These are phyloP conservation scores for Chenopodium quinoa DNA, from an alignment of 148 eudicot genomes.

Conservation along the genomic window DNA sequence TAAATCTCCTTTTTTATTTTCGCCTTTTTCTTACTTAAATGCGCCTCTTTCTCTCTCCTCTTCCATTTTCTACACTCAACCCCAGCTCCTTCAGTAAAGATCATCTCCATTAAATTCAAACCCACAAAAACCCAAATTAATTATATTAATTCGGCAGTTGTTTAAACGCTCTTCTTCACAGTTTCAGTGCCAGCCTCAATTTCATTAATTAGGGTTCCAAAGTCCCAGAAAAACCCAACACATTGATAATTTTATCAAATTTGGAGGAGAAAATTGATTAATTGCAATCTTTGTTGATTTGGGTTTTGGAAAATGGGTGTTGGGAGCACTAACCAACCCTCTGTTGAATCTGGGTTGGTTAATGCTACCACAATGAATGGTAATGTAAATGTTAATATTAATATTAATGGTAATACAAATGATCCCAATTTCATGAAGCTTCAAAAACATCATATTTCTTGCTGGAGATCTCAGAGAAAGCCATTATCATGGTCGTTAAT, in stretches of 20 bases:
- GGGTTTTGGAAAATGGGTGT: neutral
- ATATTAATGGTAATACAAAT: constrained; percentile 15
- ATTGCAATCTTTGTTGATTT: neutral
- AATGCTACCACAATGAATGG: constrained; percentile 22
- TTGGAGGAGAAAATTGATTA: too few species aligned
- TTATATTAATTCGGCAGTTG: constrained; percentile 1
- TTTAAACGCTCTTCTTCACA: neutral
- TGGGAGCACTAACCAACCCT: neutral
- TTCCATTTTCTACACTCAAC: constrained; percentile 8
- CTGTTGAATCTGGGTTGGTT: constrained; percentile 8
- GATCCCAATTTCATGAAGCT: constrained; percentile 26
- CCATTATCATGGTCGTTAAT: constrained; percentile 64
- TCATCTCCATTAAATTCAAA: constrained; percentile 26
- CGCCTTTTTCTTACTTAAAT: neutral
- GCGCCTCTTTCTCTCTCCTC: constrained; percentile 1
- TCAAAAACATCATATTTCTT: constrained; percentile 33
- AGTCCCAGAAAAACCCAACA: neutral
- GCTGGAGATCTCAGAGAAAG: constrained; percentile 44
- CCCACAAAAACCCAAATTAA: neutral
- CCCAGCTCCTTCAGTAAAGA: constrained; percentile 9
- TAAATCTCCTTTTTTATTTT: too few species aligned
- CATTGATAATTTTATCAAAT: neutral
- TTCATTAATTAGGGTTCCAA: constrained; percentile 18
- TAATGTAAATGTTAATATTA: constrained; percentile 15
- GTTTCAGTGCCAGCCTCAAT: constrained; percentile 28